Evolutionary conservation across 441 rosid species (phyloP), one percentile per base, ranked within the genome.

Genomic region (Jatropha multifida): DNA sequence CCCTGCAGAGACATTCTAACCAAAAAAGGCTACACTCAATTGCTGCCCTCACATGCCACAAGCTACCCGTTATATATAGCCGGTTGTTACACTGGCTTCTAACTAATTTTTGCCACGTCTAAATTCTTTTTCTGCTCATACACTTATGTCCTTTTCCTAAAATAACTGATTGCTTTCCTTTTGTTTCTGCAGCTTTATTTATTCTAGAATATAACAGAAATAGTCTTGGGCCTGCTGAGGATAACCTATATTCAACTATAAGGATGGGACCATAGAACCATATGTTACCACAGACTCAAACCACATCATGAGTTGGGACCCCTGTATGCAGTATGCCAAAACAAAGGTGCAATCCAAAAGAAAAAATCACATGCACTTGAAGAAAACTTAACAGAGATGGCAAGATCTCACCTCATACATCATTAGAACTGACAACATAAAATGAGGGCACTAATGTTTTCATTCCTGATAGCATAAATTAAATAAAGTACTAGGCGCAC

Each of bases 391-490:
- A 54, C 15, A 37, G 5, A 68, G n/a, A 56, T n/a, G 38, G 55
- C 26, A 20, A 32, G 26, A 42, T 23, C 44, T 41, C 55, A 41
- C 23, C 41, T 40, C 62, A 65, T 20, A 42, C 51, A 62, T 18
- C 42, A 74, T 38, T 65, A 20, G 26, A 66, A 64, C 38, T n/a
- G 11, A 20, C 23, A 56, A n/a, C 66, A 42, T 56, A 54, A 65
- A 74, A 74, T 46, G 42, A 67, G 17, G 38, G 18, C 18, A 41
- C 23, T 11, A 40, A 67, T 32, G 14, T 46, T 58, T 17, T 10
- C 10, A 56, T 42, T 9, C 3, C n/a, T 42, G 38, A 74, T 61
- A 41, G 18, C 44, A 56, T 56, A 74, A 54, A 74, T 26, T 27
- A 46, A 52, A 38, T 3, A 62, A 54, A 46, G 69, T 14, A 49